phyloP scores from a whole-genome alignment of 163 green algal genomes.

The Volvox carteri region DNA sequence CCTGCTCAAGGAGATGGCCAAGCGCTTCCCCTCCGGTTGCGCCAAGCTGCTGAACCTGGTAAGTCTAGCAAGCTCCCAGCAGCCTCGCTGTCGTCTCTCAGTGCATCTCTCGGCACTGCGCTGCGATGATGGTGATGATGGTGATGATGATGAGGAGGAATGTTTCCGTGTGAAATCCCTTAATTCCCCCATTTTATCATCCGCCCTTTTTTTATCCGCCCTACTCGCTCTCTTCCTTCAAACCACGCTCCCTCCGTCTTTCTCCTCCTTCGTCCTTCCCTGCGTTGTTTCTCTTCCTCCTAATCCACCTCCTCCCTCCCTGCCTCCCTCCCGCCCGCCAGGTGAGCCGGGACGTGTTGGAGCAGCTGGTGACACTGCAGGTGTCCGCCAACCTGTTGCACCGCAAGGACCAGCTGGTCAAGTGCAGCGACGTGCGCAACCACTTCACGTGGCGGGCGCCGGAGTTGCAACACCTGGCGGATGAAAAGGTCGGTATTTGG shows the following conservation, averaged over 20 bases:
- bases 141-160: too few species aligned
- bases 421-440: conserved; percentile 49
- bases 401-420: conserved; percentile 47
- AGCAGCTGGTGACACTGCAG: conserved; percentile 50
- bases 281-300: neutral
- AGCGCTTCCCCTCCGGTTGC: conserved; percentile 37
- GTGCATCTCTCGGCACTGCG: too few species aligned
- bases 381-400: conserved; percentile 44
- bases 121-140: too few species aligned
- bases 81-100: too few species aligned
- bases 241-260: too few species aligned
- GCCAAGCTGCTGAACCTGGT: conserved; percentile 55
- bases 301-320: neutral
- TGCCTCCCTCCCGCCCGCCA: neutral
- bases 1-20: conserved; percentile 52
- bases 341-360: conserved; percentile 35
- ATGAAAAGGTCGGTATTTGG: conserved; percentile 20
- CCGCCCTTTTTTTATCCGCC: too few species aligned
- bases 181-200: too few species aligned
- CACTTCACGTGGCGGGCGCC: conserved; percentile 53
- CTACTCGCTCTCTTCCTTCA: too few species aligned
- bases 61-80: neutral
- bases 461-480: conserved; percentile 45
- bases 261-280: neutral
- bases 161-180: too few species aligned